A percentile compares a stretch with the other conserved stretches of the same genome.
Conservation (phyloP, 768 basidiomycete species). For the Coprinopsis sp. region DNA sequence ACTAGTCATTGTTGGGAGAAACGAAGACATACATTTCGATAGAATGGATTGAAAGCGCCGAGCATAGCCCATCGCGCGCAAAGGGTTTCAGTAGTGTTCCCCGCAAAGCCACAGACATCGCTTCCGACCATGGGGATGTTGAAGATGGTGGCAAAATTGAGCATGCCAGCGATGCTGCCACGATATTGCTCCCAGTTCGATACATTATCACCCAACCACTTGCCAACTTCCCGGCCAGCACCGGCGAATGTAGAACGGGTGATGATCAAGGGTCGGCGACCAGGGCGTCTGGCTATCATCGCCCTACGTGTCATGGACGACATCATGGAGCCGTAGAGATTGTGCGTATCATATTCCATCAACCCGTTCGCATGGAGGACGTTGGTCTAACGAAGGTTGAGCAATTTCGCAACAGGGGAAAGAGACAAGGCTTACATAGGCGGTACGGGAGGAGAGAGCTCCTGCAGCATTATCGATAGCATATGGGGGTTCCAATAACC, state of each 20-base stretch:
- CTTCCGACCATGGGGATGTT: constrained; percentile 75
- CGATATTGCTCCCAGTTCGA: constrained; percentile 57
- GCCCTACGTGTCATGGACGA: constrained; percentile 55
- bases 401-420: not conserved
- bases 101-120: constrained; percentile 67
- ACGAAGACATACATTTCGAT: constrained; percentile 50
- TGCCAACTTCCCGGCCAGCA: constrained; percentile 61
- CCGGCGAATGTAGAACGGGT: constrained; percentile 74
- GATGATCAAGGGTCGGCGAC: constrained; percentile 56
- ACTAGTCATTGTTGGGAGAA: not conserved
- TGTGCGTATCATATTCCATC: constrained; percentile 59
- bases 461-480: constrained; percentile 55
- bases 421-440: constrained; percentile 36
- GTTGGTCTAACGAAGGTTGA: constrained; percentile 27
- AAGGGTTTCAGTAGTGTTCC: constrained; percentile 60
- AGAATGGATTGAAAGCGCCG: constrained; percentile 76
- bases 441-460: constrained; percentile 49
- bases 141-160: constrained; percentile 60
- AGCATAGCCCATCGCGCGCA: constrained; percentile 76
- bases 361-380: constrained; percentile 54
- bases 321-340: constrained; percentile 72
- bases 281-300: constrained; percentile 59
- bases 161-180: constrained; percentile 56
- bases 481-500: constrained; percentile 53
- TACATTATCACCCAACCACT: constrained; percentile 71